A percentile compares a stretch with the other conserved stretches of the same genome.
phyloP scores from a whole-genome alignment of 371 early-diverging fungal species.

The Actinomortierella wolfii region DNA sequence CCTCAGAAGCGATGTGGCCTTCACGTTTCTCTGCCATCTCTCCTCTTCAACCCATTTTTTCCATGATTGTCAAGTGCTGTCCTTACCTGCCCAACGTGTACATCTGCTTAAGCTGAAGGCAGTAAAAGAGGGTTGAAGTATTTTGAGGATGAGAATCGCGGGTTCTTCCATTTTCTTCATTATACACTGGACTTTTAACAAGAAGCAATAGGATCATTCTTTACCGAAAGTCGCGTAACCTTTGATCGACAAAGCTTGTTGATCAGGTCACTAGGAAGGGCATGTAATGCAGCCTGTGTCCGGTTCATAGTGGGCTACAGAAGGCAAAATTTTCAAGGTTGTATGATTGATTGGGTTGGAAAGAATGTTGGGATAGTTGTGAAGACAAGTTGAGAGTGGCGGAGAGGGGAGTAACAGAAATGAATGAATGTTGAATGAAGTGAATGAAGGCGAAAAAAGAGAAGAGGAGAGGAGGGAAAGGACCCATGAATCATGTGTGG shows the following conservation, averaged over 20 bases:
- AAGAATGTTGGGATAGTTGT: background rate
- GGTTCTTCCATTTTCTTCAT: no score
- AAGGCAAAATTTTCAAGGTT: background rate
- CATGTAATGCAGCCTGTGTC: slow-evolving; percentile 36
- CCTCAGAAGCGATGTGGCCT: no score
- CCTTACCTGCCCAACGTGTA: slow-evolving; percentile 43
- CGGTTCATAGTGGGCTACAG: slow-evolving; percentile 21
- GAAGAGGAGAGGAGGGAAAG: background rate
- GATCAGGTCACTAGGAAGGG: slow-evolving; percentile 39
- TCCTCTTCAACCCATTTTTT: no score
- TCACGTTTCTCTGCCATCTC: no score
- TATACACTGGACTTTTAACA: no score
- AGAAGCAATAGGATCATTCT: slow-evolving; percentile 1
- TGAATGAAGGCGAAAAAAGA: slow-evolving; percentile 4
- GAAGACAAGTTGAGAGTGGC: background rate
- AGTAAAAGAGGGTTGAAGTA: no score
- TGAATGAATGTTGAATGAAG: background rate
- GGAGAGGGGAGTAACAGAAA: background rate
- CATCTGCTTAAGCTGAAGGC: slow-evolving; percentile 37
- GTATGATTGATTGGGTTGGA: background rate
- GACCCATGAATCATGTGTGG: no score
- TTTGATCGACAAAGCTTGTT: slow-evolving; percentile 41
- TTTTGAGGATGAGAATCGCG: no score
- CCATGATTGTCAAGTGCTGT: no score
- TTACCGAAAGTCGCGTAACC: slow-evolving; percentile 39